Evolutionary conservation across 1,139 yeast species (phyloP).

Genomic region (Nakaseomyces delphensis): DNA sequence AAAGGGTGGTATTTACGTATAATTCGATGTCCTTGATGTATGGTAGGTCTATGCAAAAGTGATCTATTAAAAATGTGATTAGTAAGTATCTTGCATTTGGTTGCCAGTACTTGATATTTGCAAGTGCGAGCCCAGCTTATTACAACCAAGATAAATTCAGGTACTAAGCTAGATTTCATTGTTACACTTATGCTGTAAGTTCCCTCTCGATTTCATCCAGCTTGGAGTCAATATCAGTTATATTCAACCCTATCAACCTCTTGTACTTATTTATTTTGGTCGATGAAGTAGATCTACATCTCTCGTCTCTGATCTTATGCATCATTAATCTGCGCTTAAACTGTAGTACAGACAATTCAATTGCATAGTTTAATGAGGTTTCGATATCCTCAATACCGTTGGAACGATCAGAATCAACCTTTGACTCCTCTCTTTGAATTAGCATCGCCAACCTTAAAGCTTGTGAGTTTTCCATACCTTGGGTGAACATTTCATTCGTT

Average conservation of each 20-base stretch:
- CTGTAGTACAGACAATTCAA: conserved; percentile 48
- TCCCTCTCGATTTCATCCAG: conserved; percentile 47
- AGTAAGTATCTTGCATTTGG: neutral
- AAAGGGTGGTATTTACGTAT: too few relatives aligned
- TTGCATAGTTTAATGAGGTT: conserved; percentile 29
- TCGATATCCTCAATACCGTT: neutral
- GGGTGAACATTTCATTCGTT: conserved; percentile 4
- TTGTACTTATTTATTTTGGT: conserved; percentile 71
- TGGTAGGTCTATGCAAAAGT: neutral
- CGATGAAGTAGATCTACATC: conserved; percentile 31
- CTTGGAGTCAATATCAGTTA: conserved; percentile 73
- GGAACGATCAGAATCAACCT: neutral
- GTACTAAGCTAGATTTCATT: too few relatives aligned
- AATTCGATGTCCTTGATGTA: neutral
- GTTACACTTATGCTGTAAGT: conserved; percentile 17
- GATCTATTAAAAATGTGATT: neutral
- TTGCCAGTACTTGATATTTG: neutral
- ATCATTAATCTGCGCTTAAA: conserved; percentile 42
- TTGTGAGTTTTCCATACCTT: conserved; percentile 42
- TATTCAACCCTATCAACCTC: conserved; percentile 63
- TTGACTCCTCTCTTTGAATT: conserved; percentile 36
- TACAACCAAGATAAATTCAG: too few relatives aligned
- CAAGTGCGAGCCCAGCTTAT: too few relatives aligned
- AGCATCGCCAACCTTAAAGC: conserved; percentile 49
- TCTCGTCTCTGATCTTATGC: conserved; percentile 33